phyloP scores from a whole-genome alignment of 2,329 filamentous ascomycete genomes.

The Pseudogymnoascus sp. region DNA sequence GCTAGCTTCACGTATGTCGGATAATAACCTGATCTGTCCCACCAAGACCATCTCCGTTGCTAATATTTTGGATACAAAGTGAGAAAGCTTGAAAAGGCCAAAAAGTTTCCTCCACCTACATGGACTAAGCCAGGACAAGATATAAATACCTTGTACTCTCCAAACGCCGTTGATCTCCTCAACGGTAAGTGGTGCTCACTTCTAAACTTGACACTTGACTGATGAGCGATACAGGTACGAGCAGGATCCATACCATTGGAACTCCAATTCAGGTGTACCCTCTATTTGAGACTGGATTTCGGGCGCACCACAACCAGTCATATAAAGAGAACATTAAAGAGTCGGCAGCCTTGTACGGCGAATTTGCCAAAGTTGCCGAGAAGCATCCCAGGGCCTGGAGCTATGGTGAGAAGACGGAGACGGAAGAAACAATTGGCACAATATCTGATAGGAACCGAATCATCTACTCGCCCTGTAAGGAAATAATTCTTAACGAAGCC shows the following conservation, averaged over 20 bases:
- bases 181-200: conserved; percentile 28
- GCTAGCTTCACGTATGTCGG: conserved; percentile 44
- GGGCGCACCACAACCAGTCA: conserved; percentile 46
- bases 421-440: conserved; percentile 41
- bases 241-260: conserved; percentile 48
- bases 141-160: conserved; percentile 41
- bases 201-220: background rate
- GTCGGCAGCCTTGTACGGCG: conserved; percentile 49
- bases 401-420: conserved; percentile 35
- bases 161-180: conserved; percentile 35
- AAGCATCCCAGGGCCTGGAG: conserved; percentile 49
- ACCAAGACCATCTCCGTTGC: background rate
- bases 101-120: conserved; percentile 40
- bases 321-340: conserved; percentile 47
- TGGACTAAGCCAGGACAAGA: conserved; percentile 45
- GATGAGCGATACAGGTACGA: conserved; percentile 36
- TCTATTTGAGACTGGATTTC: conserved; percentile 55
- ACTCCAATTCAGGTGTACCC: conserved; percentile 60
- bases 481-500: background rate
- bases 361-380: conserved; percentile 49
- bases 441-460: conserved; percentile 51
- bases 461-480: conserved; percentile 58
- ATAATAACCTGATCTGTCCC: background rate
- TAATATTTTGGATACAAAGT: conserved; percentile 32
- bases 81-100: conserved; percentile 41